Percentiles rank a stretch among this genome's conserved stretches.
phyloP scores from a whole-genome alignment of 306 rosid species.

The Lotus japonicus region DNA sequence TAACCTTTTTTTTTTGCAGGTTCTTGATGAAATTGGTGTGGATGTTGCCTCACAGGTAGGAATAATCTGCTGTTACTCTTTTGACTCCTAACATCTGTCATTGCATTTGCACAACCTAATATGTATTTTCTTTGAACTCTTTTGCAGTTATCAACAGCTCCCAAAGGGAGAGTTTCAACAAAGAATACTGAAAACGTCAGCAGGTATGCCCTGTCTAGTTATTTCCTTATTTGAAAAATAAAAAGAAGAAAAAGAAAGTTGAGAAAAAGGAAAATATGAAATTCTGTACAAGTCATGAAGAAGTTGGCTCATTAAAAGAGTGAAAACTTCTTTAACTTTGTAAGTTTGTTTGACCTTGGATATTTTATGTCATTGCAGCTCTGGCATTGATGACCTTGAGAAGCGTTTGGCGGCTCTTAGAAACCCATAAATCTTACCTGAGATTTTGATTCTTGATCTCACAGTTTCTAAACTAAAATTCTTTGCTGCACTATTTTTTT shows the following conservation, averaged over 20 bases:
- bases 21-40: constrained; percentile 94
- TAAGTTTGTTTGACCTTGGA: background rate
- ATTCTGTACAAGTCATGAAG: background rate
- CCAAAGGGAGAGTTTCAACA: constrained; percentile 75
- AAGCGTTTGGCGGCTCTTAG: constrained; percentile 88
- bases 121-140: constrained; percentile 23
- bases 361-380: constrained; percentile 50
- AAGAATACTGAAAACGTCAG: constrained; percentile 64
- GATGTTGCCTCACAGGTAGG: constrained; percentile 94
- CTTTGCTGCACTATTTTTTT: background rate
- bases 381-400: constrained; percentile 73
- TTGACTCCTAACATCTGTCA: background rate
- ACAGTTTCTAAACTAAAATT: background rate
- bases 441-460: background rate
- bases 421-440: constrained; percentile 44
- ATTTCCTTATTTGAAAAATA: background rate
- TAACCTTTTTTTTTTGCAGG: constrained; percentile 43
- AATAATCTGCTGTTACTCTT: constrained; percentile 10
- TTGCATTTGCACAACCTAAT: constrained; percentile 33
- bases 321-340: background rate
- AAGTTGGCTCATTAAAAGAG: background rate
- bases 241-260: background rate
- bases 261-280: background rate
- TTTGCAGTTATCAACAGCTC: constrained; percentile 85
- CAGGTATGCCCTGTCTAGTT: constrained; percentile 46